Base-by-base conservation (phyloP, 495 filamentous ascomycete genomes). In the Penicillium crystallinum region DNA sequence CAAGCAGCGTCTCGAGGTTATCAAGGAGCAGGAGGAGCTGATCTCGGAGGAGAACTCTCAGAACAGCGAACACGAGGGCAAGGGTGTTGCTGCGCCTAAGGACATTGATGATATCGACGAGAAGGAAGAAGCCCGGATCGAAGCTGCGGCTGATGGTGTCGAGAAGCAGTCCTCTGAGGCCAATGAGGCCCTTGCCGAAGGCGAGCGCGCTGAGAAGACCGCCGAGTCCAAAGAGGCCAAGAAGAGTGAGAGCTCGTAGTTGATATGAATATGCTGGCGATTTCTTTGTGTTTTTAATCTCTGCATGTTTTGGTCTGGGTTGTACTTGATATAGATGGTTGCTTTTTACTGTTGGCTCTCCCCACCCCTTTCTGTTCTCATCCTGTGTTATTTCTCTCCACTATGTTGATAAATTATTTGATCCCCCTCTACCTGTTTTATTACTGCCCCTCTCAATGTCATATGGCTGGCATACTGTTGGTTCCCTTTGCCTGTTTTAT, bases 11-110 rank as follows among this genome's bases (percentile, higher is more conserved):
- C 83, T 99, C n/a, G 93, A 99, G 78, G 93, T 99, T 7, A 80
- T 99, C 61, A 95, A 90, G 81, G 93, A 99, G 75, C 93, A 99
- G 74, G 89, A 99, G 65, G 93, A 97, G 60, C 81, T 99, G 45
- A 99, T 99, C 58, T 82, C 96, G 52, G 95, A 97, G 72, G 93
- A 99, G 75, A 92, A 91, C 55, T 81, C 92, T 74, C 91, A 97
- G 75, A 85, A 85, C 67, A 80, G 86, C 66, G 82, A 84, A 74
- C 86, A 83, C 70, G 81, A 84, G 61, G 80, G 76, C 57, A 73
- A 72, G 61, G 70, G 73, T 8, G 66, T 73, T 23, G 51, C 72
- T 0, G 73, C 83, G 61, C 71, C 85, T 65, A 77, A 90, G 81
- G 75, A 96, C 77, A 69, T 78, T 71, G 67, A 90, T 77, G 76